Evolutionary conservation across 441 rosid species (phyloP).

Genomic region (Euphorbia schlechtendalii): DNA sequence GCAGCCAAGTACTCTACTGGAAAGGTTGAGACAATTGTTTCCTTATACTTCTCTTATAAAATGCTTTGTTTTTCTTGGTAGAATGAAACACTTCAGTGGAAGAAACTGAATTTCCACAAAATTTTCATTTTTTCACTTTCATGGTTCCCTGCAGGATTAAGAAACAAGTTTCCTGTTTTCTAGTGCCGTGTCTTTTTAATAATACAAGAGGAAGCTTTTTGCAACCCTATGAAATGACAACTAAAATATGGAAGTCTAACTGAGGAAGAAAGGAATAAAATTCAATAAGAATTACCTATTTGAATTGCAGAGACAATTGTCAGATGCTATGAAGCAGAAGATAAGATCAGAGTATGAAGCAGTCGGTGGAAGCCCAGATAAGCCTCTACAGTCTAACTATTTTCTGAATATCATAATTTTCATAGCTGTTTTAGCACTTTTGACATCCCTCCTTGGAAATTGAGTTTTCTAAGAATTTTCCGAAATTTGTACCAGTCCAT

Average conservation of each 20-base stretch:
- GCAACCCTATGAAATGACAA: constrained; percentile 30
- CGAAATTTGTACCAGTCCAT: constrained; percentile 11
- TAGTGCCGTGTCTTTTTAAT: constrained; percentile 35
- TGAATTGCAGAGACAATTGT: constrained; percentile 73
- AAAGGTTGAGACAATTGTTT: constrained; percentile 42
- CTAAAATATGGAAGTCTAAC: constrained; percentile 37
- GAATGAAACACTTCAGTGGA: constrained; percentile 11
- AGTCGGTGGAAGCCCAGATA: constrained; percentile 72
- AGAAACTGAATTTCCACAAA: constrained; percentile 15
- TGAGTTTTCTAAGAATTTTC: constrained; percentile 18
- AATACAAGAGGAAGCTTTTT: constrained; percentile 41
- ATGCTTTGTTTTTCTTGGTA: constrained; percentile 14
- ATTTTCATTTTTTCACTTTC: constrained; percentile 31
- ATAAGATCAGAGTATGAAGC: constrained; percentile 75
- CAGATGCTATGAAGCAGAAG: constrained; percentile 84
- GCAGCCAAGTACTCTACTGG: constrained; percentile 77
- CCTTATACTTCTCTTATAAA: constrained; percentile 2
- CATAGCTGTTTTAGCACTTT: constrained; percentile 55
- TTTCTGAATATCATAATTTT: constrained; percentile 69
- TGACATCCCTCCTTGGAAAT: constrained; percentile 52
- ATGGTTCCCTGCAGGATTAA: constrained; percentile 58
- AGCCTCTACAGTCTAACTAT: constrained; percentile 67
- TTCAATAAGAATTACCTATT: constrained; percentile 41
- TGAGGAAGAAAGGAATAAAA: constrained; percentile 40
- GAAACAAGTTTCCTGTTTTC: constrained; percentile 38